These are phyloP conservation scores for Solanum tarapatanum DNA, from an alignment of 257 asterid species.

Conservation along the genomic window DNA sequence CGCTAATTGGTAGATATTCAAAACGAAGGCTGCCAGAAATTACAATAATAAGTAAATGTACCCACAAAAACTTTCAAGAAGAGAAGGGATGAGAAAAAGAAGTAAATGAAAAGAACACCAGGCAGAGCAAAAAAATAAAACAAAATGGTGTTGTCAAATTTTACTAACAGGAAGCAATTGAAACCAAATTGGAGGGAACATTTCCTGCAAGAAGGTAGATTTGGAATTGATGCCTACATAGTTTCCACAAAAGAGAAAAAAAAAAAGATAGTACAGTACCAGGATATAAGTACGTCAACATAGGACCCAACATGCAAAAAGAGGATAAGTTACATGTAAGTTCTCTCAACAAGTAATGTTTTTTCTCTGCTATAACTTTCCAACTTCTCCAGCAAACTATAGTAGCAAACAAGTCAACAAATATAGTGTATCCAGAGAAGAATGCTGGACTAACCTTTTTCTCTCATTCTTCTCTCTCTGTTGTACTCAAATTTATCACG, in stretches of 20 bases:
- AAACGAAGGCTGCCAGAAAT: not conserved
- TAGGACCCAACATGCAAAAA: not conserved
- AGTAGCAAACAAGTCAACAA: not conserved
- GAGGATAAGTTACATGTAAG: not conserved
- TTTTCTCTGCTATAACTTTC: not conserved
- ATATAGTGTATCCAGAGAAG: not conserved
- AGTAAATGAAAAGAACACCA: not conserved
- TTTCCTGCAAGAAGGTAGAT: not conserved
- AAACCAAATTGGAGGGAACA: not conserved
- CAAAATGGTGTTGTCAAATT: not conserved
- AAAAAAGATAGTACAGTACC: not conserved
- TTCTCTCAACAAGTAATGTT: not conserved
- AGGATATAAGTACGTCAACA: not conserved
- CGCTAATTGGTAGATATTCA: not conserved
- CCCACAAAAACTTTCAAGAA: not conserved
- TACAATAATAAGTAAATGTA: not conserved
- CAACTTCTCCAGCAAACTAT: not conserved
- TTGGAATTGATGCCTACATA: not conserved
- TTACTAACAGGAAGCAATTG: not conserved
- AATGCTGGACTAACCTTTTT: slow-evolving; percentile 45
- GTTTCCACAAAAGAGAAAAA: not conserved
- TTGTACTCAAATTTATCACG: slow-evolving; percentile 92
- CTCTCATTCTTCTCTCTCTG: slow-evolving; percentile 84
- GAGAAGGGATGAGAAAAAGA: not conserved
- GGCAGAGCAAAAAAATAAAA: not conserved